Evolutionary conservation across 768 basidiomycete genomes (phyloP).

Genomic region (Hirschioporus abietinus): DNA sequence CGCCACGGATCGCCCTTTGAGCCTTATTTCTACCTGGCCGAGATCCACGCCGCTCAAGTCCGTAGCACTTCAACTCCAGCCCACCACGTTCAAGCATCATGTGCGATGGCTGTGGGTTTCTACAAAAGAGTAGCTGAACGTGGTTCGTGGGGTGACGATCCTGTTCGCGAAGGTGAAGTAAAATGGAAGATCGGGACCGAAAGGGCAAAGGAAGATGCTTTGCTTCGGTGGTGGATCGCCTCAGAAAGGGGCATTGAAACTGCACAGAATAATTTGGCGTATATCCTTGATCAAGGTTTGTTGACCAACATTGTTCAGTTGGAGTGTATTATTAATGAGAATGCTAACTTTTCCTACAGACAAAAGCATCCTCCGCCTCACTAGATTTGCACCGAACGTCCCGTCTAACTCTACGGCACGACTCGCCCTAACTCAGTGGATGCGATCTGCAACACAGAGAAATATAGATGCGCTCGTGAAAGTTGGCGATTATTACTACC

Average conservation of each 20-base stretch:
- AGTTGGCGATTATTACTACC: slow-evolving; percentile 96
- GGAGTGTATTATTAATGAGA: slow-evolving; percentile 24
- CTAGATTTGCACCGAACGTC: slow-evolving; percentile 62
- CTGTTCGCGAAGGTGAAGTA: slow-evolving; percentile 74
- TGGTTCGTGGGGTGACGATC: slow-evolving; percentile 78
- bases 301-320: slow-evolving; percentile 22
- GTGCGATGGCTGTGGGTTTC: slow-evolving; percentile 87
- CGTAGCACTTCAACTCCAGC: slow-evolving; percentile 36
- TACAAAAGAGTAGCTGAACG: slow-evolving; percentile 90
- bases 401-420: slow-evolving; percentile 79
- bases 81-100: slow-evolving; percentile 62
- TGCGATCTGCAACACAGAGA: slow-evolving; percentile 85
- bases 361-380: slow-evolving; percentile 60
- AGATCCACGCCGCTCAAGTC: slow-evolving; percentile 64
- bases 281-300: slow-evolving; percentile 85
- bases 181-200: slow-evolving; percentile 68
- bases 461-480: slow-evolving; percentile 98
- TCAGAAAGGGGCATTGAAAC: slow-evolving; percentile 89
- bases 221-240: slow-evolving; percentile 93
- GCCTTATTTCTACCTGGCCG: slow-evolving; percentile 89
- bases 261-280: slow-evolving; percentile 94
- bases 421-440: slow-evolving; percentile 90
- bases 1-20: slow-evolving; percentile 90
- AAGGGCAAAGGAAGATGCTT: slow-evolving; percentile 72
- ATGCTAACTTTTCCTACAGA: slow-evolving; percentile 38